Percentiles rank a stretch among this genome's conserved stretches.
phyloP scores from a whole-genome alignment of 2,329 filamentous ascomycete species.

The Didymella sp. region DNA sequence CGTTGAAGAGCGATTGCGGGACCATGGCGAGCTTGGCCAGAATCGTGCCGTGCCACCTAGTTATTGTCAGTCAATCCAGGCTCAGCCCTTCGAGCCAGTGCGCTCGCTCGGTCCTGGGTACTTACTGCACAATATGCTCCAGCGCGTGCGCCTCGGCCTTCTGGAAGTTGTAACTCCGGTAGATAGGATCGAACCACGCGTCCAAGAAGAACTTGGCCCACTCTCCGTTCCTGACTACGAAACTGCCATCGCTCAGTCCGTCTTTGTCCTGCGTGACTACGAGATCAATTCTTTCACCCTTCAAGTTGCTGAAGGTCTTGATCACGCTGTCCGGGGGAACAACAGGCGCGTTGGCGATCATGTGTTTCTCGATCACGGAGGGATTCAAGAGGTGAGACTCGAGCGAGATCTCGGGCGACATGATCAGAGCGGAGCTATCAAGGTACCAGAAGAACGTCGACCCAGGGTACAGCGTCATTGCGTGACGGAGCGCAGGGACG shows the following conservation, averaged over 20 bases:
- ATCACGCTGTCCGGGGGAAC: conserved; percentile 97
- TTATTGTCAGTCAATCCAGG: conserved; percentile 49
- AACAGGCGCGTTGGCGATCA: conserved; percentile 85
- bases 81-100: no score
- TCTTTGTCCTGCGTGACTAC: conserved; percentile 84
- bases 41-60: conserved; percentile 95
- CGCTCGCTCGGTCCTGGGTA: no score
- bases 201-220: conserved; percentile 95
- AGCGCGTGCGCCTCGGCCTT: conserved; percentile 92
- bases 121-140: conserved; percentile 64
- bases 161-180: conserved; percentile 93
- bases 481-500: conserved; percentile 86
- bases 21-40: conserved; percentile 87
- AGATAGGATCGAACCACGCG: conserved; percentile 94
- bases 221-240: conserved; percentile 81
- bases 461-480: conserved; percentile 79
- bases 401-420: conserved; percentile 76
- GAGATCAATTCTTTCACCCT: conserved; percentile 77
- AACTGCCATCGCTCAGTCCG: conserved; percentile 77
- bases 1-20: conserved; percentile 84
- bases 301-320: conserved; percentile 87
- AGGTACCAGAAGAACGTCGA: conserved; percentile 87
- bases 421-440: conserved; percentile 84
- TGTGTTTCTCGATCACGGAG: conserved; percentile 72
- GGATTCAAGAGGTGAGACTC: conserved; percentile 74